Evolutionary conservation across 208 protist genomes (phyloP).

Genomic region (Acanthamoeba healyi): DNA sequence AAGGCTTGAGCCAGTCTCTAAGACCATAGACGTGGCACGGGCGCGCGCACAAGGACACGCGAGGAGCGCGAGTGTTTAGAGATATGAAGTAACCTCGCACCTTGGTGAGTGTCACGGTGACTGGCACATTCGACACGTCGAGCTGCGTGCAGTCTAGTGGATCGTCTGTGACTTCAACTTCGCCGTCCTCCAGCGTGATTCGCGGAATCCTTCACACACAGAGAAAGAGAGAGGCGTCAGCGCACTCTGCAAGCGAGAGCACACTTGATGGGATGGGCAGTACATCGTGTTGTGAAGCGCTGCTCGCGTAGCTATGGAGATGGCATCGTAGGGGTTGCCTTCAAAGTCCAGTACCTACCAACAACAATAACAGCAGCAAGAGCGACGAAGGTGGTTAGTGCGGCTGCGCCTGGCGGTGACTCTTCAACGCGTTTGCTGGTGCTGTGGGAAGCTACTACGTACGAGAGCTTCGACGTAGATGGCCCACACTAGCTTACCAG

Average conservation of each 20-base stretch:
- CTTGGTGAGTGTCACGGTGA: conserved; percentile 79
- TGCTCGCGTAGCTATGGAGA: conserved; percentile 80
- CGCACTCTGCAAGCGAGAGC: conserved; percentile 52
- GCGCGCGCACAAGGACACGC: no score
- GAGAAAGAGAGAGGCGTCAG: no score
- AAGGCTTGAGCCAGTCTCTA: conserved; percentile 36
- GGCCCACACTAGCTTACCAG: conserved; percentile 80
- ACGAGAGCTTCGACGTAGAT: conserved; percentile 84
- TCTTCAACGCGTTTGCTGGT: not conserved
- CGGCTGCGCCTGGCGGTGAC: not conserved
- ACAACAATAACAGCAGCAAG: not conserved
- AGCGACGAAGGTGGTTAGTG: not conserved
- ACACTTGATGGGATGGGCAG: not conserved
- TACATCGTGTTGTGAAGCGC: conserved; percentile 80
- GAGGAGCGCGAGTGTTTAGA: not conserved
- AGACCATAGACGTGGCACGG: conserved; percentile 53
- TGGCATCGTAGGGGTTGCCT: conserved; percentile 83
- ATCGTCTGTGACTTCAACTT: conserved; percentile 11
- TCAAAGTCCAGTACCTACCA: conserved; percentile 75
- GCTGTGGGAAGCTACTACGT: not conserved
- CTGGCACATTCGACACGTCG: conserved; percentile 72
- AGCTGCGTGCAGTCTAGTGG: conserved; percentile 33
- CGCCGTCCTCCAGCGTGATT: not conserved
- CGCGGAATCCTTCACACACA: conserved; percentile 46
- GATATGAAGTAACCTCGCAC: not conserved